phyloP scores from a whole-genome alignment of 2,329 filamentous ascomycete species.

The Colletotrichum sp. region DNA sequence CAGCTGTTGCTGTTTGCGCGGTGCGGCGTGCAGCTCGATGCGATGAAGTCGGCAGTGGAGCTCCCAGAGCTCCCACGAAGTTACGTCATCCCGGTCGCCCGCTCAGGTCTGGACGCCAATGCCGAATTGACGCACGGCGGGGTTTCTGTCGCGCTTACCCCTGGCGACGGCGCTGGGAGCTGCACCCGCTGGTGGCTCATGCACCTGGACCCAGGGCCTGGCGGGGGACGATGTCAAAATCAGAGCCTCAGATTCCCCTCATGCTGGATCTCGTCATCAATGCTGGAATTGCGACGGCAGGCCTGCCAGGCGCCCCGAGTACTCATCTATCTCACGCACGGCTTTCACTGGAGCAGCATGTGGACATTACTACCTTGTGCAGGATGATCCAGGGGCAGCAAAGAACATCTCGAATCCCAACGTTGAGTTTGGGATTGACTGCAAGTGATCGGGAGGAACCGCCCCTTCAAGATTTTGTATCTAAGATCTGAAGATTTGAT shows the following conservation, averaged over 20 bases:
- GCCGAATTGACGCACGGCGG: conserved; percentile 8
- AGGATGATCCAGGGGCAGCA: neutral
- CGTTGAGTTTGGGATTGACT: neutral
- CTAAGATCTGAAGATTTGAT: neutral
- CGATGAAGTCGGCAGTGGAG: conserved; percentile 23
- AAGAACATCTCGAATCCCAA: neutral
- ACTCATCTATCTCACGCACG: neutral
- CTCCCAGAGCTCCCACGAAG: conserved; percentile 7
- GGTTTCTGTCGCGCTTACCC: neutral
- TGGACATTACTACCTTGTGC: neutral
- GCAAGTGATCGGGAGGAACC: neutral
- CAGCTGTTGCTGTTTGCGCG: neutral
- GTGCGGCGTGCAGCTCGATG: conserved; percentile 1
- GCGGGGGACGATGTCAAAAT: neutral
- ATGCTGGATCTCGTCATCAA: neutral
- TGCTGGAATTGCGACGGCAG: neutral
- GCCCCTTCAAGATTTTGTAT: neutral
- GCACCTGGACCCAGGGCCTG: neutral
- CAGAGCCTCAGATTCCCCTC: neutral
- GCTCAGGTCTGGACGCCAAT: neutral
- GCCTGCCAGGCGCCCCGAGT: fast-evolving
- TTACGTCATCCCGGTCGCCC: conserved; percentile 22
- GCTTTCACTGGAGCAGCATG: neutral
- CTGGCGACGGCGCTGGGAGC: neutral
- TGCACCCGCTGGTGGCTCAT: neutral